Percentiles rank a stretch among this genome's conserved stretches.
Evolutionary conservation across 1,284 basidiomycete species (phyloP).

Genomic region (Amylostereum chailletii): DNA sequence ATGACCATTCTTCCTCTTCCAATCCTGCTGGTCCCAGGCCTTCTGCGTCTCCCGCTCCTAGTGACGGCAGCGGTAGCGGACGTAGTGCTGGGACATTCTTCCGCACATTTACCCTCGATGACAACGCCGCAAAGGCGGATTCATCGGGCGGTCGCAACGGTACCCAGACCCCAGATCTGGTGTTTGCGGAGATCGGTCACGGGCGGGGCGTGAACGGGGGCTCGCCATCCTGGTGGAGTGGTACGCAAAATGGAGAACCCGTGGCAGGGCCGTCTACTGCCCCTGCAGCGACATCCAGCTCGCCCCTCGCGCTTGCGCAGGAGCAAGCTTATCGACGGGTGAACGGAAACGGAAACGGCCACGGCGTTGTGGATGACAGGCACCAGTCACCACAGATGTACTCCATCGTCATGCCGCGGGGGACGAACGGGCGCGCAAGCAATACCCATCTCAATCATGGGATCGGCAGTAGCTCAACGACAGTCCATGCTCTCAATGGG

Average conservation of each 20-base stretch:
- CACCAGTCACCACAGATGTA: neutral
- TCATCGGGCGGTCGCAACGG: slow-evolving; percentile 30
- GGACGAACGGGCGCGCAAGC: neutral
- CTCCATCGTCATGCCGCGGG: neutral
- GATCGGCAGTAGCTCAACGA: neutral
- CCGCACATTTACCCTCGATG: slow-evolving; percentile 44
- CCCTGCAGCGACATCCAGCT: neutral
- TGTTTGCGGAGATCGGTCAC: slow-evolving; percentile 71
- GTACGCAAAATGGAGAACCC: slow-evolving; percentile 6
- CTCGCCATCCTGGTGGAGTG: slow-evolving; percentile 8
- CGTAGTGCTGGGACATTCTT: slow-evolving; percentile 50
- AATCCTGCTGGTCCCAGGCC: slow-evolving; percentile 2
- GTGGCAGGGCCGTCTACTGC: slow-evolving; percentile 8
- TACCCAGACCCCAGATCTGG: slow-evolving; percentile 61
- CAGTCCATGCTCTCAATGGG: neutral
- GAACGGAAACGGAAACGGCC: neutral
- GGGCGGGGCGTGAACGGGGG: slow-evolving; percentile 41
- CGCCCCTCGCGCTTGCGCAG: too few species aligned
- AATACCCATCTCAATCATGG: neutral
- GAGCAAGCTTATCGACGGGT: too few species aligned
- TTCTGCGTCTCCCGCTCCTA: slow-evolving; percentile 49
- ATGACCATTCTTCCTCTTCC: too few species aligned
- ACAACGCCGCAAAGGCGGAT: slow-evolving; percentile 21
- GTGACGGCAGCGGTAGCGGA: slow-evolving; percentile 42
- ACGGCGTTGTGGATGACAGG: neutral